phyloP scores from a whole-genome alignment of 768 basidiomycete genomes.

The Collybia mongolica region DNA sequence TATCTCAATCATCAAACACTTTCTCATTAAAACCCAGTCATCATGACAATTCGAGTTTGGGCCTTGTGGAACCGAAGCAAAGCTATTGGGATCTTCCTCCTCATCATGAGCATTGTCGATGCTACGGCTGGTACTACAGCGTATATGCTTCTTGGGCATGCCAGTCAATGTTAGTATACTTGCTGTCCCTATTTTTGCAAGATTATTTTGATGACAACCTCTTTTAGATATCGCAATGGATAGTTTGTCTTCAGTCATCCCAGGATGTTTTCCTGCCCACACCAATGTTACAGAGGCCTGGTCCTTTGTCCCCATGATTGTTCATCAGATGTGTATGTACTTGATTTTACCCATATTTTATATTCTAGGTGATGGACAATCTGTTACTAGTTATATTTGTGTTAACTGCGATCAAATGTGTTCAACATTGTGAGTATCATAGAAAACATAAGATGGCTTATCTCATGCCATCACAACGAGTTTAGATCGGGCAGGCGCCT shows the following conservation, averaged over 20 bases:
- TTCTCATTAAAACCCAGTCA: neutral
- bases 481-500: neutral
- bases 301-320: neutral
- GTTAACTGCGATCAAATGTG: neutral
- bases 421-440: neutral
- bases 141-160: neutral
- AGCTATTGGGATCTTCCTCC: neutral
- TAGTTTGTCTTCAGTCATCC: neutral
- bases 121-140: neutral
- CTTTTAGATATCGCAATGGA: neutral
- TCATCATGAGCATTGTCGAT: neutral
- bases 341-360: neutral
- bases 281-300: neutral
- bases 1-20: neutral
- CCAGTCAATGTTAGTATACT: neutral
- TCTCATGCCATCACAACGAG: neutral
- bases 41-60: constrained; percentile 2
- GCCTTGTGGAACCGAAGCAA: constrained; percentile 1
- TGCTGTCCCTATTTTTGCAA: neutral
- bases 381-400: neutral
- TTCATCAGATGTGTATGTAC: neutral
- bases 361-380: neutral
- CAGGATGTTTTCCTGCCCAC: neutral
- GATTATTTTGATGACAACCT: too few relatives aligned
- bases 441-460: neutral